Evolutionary conservation across 768 basidiomycete species (phyloP).

Genomic region (Lentinula lateritia): DNA sequence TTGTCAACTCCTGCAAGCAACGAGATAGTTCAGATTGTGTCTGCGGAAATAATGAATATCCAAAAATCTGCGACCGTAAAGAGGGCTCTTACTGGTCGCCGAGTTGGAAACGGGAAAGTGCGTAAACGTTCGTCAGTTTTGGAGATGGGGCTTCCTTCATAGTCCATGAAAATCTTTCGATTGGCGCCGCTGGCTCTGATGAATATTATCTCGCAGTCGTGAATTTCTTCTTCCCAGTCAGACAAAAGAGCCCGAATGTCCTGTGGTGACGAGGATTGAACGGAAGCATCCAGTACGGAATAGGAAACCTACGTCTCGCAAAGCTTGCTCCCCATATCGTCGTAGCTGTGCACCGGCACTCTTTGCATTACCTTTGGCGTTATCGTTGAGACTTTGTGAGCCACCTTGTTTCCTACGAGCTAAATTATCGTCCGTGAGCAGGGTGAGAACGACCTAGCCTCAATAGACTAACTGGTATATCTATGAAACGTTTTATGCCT

Average conservation of each 20-base stretch:
- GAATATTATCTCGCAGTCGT: slow-evolving; percentile 85
- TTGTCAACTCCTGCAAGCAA: slow-evolving; percentile 81
- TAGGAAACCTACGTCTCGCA: slow-evolving; percentile 60
- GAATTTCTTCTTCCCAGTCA: slow-evolving; percentile 87
- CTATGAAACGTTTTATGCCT: slow-evolving; percentile 96
- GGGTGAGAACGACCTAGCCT: background rate
- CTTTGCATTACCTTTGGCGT: slow-evolving; percentile 86
- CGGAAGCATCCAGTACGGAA: too few relatives aligned
- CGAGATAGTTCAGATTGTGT: slow-evolving; percentile 88
- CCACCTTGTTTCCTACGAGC: slow-evolving; percentile 98
- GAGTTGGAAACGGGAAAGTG: slow-evolving; percentile 94
- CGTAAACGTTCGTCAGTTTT: slow-evolving; percentile 83
- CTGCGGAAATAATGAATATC: slow-evolving; percentile 29
- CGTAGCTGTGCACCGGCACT: slow-evolving; percentile 92
- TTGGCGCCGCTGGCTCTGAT: slow-evolving; percentile 87
- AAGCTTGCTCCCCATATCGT: slow-evolving; percentile 90
- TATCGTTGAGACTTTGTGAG: slow-evolving; percentile 87
- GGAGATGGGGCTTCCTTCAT: slow-evolving; percentile 69
- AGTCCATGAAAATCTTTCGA: slow-evolving; percentile 84
- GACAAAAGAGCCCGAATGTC: slow-evolving; percentile 81
- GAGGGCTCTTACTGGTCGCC: slow-evolving; percentile 71
- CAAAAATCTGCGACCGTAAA: background rate
- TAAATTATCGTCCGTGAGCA: slow-evolving; percentile 24
- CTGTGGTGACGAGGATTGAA: slow-evolving; percentile 27
- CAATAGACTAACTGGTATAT: slow-evolving; percentile 78